Conservation (phyloP, 257 asterid genomes). For the Solanum commersonii region DNA sequence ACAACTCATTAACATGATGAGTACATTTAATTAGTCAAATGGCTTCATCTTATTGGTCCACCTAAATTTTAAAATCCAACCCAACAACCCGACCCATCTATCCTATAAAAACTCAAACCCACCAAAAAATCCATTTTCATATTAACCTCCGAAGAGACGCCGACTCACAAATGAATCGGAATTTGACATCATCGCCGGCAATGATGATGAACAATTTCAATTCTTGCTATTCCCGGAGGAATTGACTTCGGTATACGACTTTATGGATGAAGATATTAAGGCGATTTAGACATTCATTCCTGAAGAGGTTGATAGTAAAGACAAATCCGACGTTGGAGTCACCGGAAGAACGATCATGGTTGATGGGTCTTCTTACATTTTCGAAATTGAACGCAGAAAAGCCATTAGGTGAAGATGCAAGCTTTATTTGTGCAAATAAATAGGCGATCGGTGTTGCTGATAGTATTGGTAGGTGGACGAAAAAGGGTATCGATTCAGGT, state of each 20-base stretch:
- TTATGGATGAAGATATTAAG: not conserved
- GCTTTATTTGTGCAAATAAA: not conserved
- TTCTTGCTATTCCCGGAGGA: not conserved
- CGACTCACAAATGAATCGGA: not conserved
- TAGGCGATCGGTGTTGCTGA: slow-evolving; percentile 32
- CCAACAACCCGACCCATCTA: no score
- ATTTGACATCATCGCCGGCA: not conserved
- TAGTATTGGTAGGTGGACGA: slow-evolving; percentile 25
- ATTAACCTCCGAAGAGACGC: not conserved
- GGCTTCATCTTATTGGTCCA: no score
- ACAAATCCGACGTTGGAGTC: no score
- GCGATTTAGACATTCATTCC: not conserved
- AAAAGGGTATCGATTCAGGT: slow-evolving; percentile 10
- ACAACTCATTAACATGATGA: no score
- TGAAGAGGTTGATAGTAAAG: not conserved
- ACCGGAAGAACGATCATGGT: not conserved
- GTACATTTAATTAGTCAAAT: no score
- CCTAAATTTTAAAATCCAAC: no score
- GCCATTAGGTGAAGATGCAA: slow-evolving; percentile 25
- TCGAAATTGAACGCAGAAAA: slow-evolving; percentile 1
- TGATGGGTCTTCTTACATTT: slow-evolving; percentile 5
- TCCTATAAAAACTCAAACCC: no score
- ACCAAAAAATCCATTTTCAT: no score
- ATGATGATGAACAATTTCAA: not conserved
- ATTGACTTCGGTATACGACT: not conserved